phyloP scores from a whole-genome alignment of 2,329 filamentous ascomycete species.

The Amesomyces nigricolor region DNA sequence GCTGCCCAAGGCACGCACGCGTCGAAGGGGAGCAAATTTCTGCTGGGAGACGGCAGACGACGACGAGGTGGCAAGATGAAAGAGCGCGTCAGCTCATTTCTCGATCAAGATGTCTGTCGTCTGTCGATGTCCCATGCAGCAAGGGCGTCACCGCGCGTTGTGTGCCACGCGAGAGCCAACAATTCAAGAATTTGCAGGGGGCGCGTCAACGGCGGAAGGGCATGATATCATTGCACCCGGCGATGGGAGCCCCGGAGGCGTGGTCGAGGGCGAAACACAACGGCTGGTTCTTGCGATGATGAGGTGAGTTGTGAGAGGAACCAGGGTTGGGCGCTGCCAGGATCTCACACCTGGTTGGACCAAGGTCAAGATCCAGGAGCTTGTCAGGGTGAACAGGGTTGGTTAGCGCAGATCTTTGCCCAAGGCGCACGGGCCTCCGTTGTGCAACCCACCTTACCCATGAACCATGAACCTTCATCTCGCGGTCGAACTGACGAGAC shows the following conservation, averaged over 20 bases:
- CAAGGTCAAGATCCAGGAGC: background rate
- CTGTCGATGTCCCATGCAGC: background rate
- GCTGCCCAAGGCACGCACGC: constrained; percentile 17
- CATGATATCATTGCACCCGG: background rate
- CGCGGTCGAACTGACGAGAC: too few relatives aligned
- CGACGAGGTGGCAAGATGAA: background rate
- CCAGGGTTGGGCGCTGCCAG: background rate
- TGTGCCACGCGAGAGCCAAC: too few relatives aligned
- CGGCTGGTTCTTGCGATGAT: background rate
- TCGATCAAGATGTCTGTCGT: background rate
- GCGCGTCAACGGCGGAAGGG: background rate
- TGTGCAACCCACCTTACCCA: background rate
- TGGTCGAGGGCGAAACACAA: background rate
- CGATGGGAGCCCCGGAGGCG: constrained; percentile 8
- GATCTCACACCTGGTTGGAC: background rate
- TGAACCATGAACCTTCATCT: background rate
- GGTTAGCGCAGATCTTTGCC: background rate
- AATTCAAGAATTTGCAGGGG: background rate
- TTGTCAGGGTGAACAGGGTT: background rate
- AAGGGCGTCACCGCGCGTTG: too few relatives aligned
- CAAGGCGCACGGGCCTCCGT: background rate
- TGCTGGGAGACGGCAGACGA: background rate
- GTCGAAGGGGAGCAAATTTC: background rate
- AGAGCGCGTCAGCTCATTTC: background rate
- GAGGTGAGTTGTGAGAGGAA: too few relatives aligned